phyloP scores from a whole-genome alignment of 768 basidiomycete species.

The Auricularia heimuer region DNA sequence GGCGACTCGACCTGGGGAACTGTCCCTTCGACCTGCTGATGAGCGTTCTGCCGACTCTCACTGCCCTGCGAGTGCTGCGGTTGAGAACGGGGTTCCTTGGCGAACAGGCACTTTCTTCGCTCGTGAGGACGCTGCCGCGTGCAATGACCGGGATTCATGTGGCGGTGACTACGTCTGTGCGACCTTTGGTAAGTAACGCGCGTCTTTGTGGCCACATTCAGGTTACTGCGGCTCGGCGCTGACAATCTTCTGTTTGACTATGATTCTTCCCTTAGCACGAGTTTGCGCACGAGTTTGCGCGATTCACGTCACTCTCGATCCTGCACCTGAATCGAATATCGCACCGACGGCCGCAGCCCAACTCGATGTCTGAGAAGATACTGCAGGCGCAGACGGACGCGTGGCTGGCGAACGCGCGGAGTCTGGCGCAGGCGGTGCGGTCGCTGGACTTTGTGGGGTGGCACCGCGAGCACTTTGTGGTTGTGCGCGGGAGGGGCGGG shows the following conservation, averaged over 20 bases:
- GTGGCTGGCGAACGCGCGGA: conserved; percentile 42
- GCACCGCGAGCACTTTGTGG: conserved; percentile 63
- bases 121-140: conserved; percentile 29
- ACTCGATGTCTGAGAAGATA: conserved; percentile 44
- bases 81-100: conserved; percentile 46
- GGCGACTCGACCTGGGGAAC: conserved; percentile 50
- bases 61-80: conserved; percentile 44
- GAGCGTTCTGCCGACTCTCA: conserved; percentile 40
- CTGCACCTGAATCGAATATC: conserved; percentile 45
- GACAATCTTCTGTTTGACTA: neutral
- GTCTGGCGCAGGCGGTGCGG: conserved; percentile 39
- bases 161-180: conserved; percentile 39
- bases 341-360: conserved; percentile 41
- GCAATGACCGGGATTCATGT: conserved; percentile 47
- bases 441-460: conserved; percentile 60
- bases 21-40: conserved; percentile 58
- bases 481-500: conserved; percentile 29
- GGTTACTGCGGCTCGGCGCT: neutral
- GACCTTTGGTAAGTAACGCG: conserved; percentile 33
- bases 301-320: conserved; percentile 44
- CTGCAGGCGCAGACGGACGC: conserved; percentile 45
- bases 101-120: conserved; percentile 24
- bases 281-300: conserved; percentile 38
- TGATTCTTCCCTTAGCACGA: conserved; percentile 32
- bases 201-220: neutral